These are phyloP conservation scores for Salix koriyanagi DNA, from an alignment of 345 rosid species.

Conservation along the genomic window DNA sequence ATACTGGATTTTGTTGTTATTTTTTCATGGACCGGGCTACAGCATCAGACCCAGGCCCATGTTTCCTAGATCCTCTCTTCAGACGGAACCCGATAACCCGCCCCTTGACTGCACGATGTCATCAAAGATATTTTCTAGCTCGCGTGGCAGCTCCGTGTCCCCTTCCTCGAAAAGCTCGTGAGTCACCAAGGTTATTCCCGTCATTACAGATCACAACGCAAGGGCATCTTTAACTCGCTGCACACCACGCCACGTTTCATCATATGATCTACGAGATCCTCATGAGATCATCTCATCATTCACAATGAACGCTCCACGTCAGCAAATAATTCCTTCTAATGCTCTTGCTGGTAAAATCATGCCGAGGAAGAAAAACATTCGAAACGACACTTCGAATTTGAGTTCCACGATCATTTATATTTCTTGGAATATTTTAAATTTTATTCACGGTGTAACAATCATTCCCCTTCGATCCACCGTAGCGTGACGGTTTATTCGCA, in stretches of 20 bases:
- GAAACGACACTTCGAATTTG: too few relatives aligned
- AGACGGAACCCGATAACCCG: background rate
- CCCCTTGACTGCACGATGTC: background rate
- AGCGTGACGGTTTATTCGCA: background rate
- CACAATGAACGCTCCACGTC: slow-evolving; percentile 18
- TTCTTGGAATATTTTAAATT: too few relatives aligned
- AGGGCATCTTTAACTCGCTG: slow-evolving; percentile 35
- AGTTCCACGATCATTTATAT: too few relatives aligned
- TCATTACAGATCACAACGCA: background rate
- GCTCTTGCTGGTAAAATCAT: too few relatives aligned
- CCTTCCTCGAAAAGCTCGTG: background rate
- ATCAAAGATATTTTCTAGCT: slow-evolving; percentile 10
- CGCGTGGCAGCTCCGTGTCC: background rate
- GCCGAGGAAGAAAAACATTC: too few relatives aligned
- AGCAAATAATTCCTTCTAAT: background rate
- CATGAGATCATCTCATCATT: background rate
- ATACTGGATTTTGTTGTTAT: too few relatives aligned
- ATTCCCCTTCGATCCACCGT: slow-evolving; percentile 14
- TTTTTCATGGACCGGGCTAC: background rate
- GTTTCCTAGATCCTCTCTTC: background rate
- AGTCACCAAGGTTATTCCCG: slow-evolving; percentile 1
- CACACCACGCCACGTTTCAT: slow-evolving; percentile 30
- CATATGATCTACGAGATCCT: slow-evolving; percentile 4
- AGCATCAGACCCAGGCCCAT: background rate
- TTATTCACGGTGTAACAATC: too few relatives aligned